Base-by-base conservation (phyloP, 2,329 filamentous ascomycete species). In the Pseudogymnoascus sp. region DNA sequence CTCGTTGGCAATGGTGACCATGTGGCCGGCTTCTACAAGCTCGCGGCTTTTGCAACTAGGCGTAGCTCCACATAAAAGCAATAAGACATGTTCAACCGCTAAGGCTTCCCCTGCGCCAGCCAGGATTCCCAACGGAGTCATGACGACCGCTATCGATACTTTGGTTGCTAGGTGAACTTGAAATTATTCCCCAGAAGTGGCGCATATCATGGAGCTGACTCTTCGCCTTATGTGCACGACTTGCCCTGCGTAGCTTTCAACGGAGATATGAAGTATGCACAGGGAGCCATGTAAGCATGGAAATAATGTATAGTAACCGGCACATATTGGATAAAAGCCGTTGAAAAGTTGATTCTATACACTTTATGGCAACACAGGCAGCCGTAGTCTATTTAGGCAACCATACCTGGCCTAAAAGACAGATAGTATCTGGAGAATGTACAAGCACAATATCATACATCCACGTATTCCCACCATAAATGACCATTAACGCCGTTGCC, bases 1-100 rank as follows among this genome's bases (percentile, higher is more conserved):
- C 64, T 74, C 1, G 63, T 74, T 31, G 73, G 73, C 10, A 74
- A 69, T 61, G 70, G 67, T 58, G 64, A 74, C 60, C 70, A 74
- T 39, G 74, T 75, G 67, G 69, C 67, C 1, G 72, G 71, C 5
- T 60, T 71, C 3, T 74, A 71, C 64, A 64, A 68, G 21, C 66
- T 67, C 9, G 45, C 65, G 1, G 68, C 66, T 13, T 66, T 66
- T 3, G 55, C 71, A 2, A 27, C 61, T 6, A 65, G 64, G 6
- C n/a, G 66, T 5, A 64, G 64, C 35, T 62, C 64, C 7, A 61
- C 71, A 1, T 65, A 70, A 40, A n/a, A 36, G 12, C 67, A 67
- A 61, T 74, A 70, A 72, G 55, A 67, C 31, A 64, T 48, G 6
- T 68, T 73, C 60, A 72, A 72, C 48, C 61, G 70, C 8, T 60